Percentiles rank a stretch among this genome's conserved stretches.
phyloP scores from a whole-genome alignment of 306 rosid species.

The Vigna reflexopilosa region DNA sequence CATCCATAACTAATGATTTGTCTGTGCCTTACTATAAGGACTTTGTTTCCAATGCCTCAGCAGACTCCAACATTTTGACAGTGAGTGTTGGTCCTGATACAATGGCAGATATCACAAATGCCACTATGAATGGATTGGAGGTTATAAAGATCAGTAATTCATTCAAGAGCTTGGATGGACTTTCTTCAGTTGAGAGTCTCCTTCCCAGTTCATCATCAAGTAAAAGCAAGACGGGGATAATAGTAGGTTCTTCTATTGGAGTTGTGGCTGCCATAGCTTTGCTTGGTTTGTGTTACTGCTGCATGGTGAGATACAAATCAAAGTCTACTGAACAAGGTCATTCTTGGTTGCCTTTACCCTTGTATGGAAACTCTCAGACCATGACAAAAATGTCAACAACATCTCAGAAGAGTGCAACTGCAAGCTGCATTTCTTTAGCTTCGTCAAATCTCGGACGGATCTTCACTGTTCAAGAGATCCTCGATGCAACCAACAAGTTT shows the following conservation, averaged over 20 bases:
- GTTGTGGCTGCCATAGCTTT: slow-evolving; percentile 54
- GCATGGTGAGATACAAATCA: slow-evolving; percentile 52
- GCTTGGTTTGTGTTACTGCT: slow-evolving; percentile 65
- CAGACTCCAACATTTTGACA: slow-evolving; percentile 57
- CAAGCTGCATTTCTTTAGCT: slow-evolving; percentile 85
- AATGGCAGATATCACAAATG: slow-evolving; percentile 66
- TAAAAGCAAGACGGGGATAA: slow-evolving; percentile 51
- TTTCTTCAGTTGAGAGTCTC: slow-evolving; percentile 58
- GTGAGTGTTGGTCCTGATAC: slow-evolving; percentile 92
- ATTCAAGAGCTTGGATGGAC: slow-evolving; percentile 72
- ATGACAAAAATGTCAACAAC: slow-evolving; percentile 83
- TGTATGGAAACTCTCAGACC: slow-evolving; percentile 87
- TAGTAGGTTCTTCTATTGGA: slow-evolving; percentile 61
- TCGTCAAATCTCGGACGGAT: slow-evolving; percentile 79
- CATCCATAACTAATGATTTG: slow-evolving; percentile 67
- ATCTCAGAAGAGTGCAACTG: slow-evolving; percentile 90
- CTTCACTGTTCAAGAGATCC: slow-evolving; percentile 86
- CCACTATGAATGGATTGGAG: slow-evolving; percentile 89
- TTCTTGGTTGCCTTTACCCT: slow-evolving; percentile 86
- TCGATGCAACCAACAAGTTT: slow-evolving; percentile 87
- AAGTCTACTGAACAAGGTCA: slow-evolving; percentile 68
- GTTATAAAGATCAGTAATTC: slow-evolving; percentile 80
- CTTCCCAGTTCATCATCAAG: slow-evolving; percentile 64
- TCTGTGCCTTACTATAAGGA: slow-evolving; percentile 76
- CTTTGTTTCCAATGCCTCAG: slow-evolving; percentile 68